Evolutionary conservation across 495 filamentous ascomycete species (phyloP), one percentile per base, ranked within the genome.

Genomic region (Cenococcum geophilum): DNA sequence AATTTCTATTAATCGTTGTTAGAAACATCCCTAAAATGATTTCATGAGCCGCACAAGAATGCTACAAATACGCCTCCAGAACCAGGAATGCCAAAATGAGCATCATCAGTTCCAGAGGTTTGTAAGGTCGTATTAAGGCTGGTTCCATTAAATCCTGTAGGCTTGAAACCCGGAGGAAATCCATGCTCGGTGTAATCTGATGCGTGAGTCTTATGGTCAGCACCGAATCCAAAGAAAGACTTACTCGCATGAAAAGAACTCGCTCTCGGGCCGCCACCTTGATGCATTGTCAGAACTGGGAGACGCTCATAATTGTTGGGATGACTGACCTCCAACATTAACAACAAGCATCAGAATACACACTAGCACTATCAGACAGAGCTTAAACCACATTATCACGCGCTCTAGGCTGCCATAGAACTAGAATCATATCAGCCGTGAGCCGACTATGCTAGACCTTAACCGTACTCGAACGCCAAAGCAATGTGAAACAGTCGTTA

Each of bases 331-430:
- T 59, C 61, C 61, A n/a, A 40, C 27, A 21, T 63, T 63, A 23
- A 63, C 47, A 37, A 59, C 47, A 23, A 63, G 25, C 55, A 47
- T 43, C 1, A 63, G 12, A 21, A 63, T 22, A 37, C 55, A 58
- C 4, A 59, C 55, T 14, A 63, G 48, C 5, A 63, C 32, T 23
- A 58, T 54, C 55, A 63, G 27, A n/a, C 45, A 32, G 5, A 63
- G 34, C 56, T 63, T 63, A 49, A 58, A 63, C 45, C 55, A 52
- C 61, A 63, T 63, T 12, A 63, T 25, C 36, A 59, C 61, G 12
- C 61, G 14, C 32, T 63, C 61, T 6, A 63, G 54, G 20, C 58
- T 58, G 10, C 61, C 61, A 37, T 63, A 63, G 16, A 63, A 36
- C 60, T 62, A 49, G 5, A 25, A 12, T 11, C n/a, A 40, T 32